phyloP scores from a whole-genome alignment of 495 filamentous ascomycete species.

The Annulohypoxylon stygium region DNA sequence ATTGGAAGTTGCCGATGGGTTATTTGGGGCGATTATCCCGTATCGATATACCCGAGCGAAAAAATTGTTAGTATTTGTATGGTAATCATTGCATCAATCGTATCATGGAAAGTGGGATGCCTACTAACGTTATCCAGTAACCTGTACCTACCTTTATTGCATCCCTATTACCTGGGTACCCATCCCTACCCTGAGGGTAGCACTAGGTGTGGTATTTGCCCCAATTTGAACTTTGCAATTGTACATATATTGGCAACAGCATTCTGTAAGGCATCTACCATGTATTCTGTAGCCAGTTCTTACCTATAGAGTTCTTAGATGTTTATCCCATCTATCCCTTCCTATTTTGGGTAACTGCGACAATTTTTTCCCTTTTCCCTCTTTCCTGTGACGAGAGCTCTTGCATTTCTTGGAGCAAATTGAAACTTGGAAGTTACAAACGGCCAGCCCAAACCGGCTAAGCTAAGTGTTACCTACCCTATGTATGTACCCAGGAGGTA shows the following conservation, averaged over 20 bases:
- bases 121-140: conserved; percentile 36
- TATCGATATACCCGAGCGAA: conserved; percentile 39
- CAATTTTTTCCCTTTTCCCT: conserved; percentile 30
- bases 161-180: conserved; percentile 1
- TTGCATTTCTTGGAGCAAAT: conserved; percentile 19
- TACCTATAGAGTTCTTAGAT: not conserved
- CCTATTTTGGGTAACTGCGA: conserved; percentile 37
- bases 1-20: conserved; percentile 19
- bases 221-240: conserved; percentile 1
- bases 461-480: not conserved
- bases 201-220: conserved; percentile 2
- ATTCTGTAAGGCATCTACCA: conserved; percentile 7
- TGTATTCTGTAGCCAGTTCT: not conserved
- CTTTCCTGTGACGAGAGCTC: conserved; percentile 16
- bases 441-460: conserved; percentile 4
- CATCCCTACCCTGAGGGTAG: conserved; percentile 2
- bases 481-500: not conserved
- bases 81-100: conserved; percentile 24
- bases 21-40: conserved; percentile 22
- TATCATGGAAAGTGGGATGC: conserved; percentile 37
- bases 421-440: conserved; percentile 23
- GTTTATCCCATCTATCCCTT: conserved; percentile 28
- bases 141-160: conserved; percentile 14
- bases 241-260: not conserved
- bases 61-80: conserved; percentile 26